Evolutionary conservation across 768 basidiomycete species (phyloP).

Genomic region (Stropharia rugosoannulata): DNA sequence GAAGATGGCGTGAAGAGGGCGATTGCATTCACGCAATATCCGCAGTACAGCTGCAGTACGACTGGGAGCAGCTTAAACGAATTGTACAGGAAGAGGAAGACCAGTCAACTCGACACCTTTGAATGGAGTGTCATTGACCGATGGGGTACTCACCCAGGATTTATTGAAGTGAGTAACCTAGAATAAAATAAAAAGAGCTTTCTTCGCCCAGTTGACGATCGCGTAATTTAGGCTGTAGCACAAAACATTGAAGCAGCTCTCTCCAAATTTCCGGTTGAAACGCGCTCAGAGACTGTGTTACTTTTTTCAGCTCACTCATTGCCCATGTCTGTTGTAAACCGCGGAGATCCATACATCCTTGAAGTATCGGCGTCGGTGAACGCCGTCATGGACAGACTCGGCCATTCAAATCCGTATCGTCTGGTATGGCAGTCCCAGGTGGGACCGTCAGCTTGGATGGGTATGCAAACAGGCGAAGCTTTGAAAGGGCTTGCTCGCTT

Average conservation of each 20-base stretch:
- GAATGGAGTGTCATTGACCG: slow-evolving; percentile 98
- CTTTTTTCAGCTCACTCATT: slow-evolving; percentile 97
- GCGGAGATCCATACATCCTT: slow-evolving; percentile 94
- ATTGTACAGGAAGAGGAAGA: slow-evolving; percentile 65
- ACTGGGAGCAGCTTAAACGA: slow-evolving; percentile 98
- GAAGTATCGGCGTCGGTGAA: slow-evolving; percentile 95
- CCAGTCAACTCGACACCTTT: slow-evolving; percentile 63
- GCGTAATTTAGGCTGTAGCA: slow-evolving; percentile 70
- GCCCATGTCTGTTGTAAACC: slow-evolving; percentile 97
- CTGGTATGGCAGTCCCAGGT: slow-evolving; percentile 98
- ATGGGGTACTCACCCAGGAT: slow-evolving; percentile 94
- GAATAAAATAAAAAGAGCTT: not conserved
- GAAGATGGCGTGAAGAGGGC: slow-evolving; percentile 90
- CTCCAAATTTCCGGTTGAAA: slow-evolving; percentile 69
- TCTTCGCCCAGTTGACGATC: slow-evolving; percentile 5
- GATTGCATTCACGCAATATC: slow-evolving; percentile 97
- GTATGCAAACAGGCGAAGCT: slow-evolving; percentile 91
- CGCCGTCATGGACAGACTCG: slow-evolving; percentile 88
- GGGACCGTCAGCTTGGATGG: slow-evolving; percentile 97
- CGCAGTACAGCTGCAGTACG: slow-evolving; percentile 97
- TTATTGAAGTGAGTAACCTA: slow-evolving; percentile 78
- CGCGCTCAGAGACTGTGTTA: slow-evolving; percentile 74
- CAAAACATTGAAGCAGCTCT: slow-evolving; percentile 86
- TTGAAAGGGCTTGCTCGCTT: slow-evolving; percentile 82
- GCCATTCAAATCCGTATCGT: slow-evolving; percentile 82